phyloP scores from a whole-genome alignment of 1,284 basidiomycete genomes.

The Golubevia sp. region DNA sequence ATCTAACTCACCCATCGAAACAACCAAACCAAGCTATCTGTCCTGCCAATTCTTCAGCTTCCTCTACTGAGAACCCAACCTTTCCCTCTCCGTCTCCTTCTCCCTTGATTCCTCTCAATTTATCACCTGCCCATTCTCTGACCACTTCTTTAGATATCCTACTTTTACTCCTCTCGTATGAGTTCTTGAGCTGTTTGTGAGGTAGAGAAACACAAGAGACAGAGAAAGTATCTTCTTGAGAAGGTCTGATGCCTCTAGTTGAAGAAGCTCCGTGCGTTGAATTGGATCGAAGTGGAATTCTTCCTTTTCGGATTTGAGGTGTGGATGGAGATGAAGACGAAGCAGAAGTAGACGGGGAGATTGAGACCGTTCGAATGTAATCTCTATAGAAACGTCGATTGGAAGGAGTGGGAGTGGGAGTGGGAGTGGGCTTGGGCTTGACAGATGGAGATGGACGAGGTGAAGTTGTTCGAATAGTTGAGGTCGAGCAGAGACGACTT shows the following conservation, averaged over 20 bases:
- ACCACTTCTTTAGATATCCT: conserved; percentile 16
- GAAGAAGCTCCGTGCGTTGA: conserved; percentile 12
- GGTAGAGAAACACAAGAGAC: conserved; percentile 48
- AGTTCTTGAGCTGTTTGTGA: conserved; percentile 25
- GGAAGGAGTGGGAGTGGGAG: neutral
- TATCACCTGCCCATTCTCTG: conserved; percentile 14
- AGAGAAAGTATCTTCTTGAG: conserved; percentile 50
- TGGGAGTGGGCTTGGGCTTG: too few species aligned
- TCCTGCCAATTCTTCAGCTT: conserved; percentile 39
- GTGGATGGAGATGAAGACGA: neutral
- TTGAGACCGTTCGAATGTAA: neutral
- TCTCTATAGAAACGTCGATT: neutral
- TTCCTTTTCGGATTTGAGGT: too few species aligned
- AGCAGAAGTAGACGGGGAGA: neutral
- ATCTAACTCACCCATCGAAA: conserved; percentile 44
- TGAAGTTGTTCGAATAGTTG: too few species aligned
- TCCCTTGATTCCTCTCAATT: conserved; percentile 12
- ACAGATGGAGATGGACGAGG: too few species aligned
- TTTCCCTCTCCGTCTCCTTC: neutral
- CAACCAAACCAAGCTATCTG: conserved; percentile 59
- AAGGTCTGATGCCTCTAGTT: conserved; percentile 40
- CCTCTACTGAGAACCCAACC: neutral
- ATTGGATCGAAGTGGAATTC: conserved; percentile 14
- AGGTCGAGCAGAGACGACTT: too few species aligned
- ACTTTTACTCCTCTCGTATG: conserved; percentile 18